Conservation (phyloP, 768 basidiomycete species). For the Coprinopsis marcescibilis region DNA sequence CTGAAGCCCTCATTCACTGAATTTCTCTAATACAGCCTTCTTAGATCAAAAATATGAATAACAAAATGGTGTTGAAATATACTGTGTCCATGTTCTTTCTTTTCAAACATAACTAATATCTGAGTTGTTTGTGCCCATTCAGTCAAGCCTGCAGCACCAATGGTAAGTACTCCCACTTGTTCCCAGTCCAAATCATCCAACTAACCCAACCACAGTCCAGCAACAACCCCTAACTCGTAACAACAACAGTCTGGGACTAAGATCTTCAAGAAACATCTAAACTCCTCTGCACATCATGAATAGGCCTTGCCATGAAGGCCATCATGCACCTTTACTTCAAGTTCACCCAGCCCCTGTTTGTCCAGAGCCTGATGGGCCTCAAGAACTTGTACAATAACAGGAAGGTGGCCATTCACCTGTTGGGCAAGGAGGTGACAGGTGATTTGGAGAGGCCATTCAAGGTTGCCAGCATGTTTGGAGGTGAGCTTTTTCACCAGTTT, state of each 20-base stretch:
- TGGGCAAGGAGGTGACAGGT: conserved; percentile 75
- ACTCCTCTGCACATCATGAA: conserved; percentile 60
- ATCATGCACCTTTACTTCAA: conserved; percentile 93
- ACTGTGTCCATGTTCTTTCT: too few species aligned
- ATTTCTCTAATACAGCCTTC: too few species aligned
- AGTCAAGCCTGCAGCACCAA: too few species aligned
- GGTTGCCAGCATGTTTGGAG: conserved; percentile 63
- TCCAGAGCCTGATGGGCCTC: conserved; percentile 89
- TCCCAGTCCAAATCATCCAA: too few species aligned
- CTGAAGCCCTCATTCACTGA: too few species aligned
- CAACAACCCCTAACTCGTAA: conserved; percentile 64
- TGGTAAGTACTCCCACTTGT: too few species aligned
- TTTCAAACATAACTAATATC: too few species aligned
- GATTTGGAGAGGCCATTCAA: conserved; percentile 91
- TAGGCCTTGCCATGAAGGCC: conserved; percentile 80
- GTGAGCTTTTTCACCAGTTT: too few species aligned
- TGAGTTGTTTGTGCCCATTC: too few species aligned
- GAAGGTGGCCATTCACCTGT: conserved; percentile 72
- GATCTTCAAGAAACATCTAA: too few species aligned
- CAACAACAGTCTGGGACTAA: conserved; percentile 91
- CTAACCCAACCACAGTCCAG: conserved; percentile 62
- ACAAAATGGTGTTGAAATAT: conserved; percentile 95
- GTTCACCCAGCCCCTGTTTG: conserved; percentile 94
- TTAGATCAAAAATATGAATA: conserved; percentile 94
- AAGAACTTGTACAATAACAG: conserved; percentile 92